Evolutionary conservation across 2,329 filamentous ascomycete genomes (phyloP), one percentile per base, ranked within the genome.

Genomic region (Colletotrichum sp.): DNA sequence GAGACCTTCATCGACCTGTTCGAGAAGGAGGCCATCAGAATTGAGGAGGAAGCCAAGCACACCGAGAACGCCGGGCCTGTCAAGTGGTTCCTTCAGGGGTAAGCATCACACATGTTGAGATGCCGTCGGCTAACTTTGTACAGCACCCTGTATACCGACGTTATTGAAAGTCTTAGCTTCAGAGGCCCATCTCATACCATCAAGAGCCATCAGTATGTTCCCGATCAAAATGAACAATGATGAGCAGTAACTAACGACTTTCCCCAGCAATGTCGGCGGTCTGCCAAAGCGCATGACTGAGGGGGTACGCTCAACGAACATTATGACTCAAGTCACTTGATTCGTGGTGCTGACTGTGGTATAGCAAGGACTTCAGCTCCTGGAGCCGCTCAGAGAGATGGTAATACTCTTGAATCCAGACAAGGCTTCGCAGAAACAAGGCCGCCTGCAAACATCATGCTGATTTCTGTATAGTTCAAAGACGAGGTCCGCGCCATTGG

Each of bases 1-100:
- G 43, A 52, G 36, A 30, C 28, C 78, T 75, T 82, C 67, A 85
- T 86, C 78, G 87, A 85, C 15, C 58, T 77, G 1, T 77, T 78
- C 24, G 64, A 77, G 48, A 88, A 93, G 75, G 93, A 96, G 83
- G 96, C 94, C 3, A 80, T 86, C 77, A 77, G 79, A 79, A 96
- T 98, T 64, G 94, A 95, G 78, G 91, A 91, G 71, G 92, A 89
- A 32, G 94, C 94, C 0, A 91, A 92, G 77, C 88, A 93, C 81
- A 93, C 93, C 1, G 84, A 89, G 2, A 88, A 90, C 70, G 92
- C 92, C n/a, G 95, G 94, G 38, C 93, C 94, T 80, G 94, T 98
- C 52, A 92, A 95, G 80, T 98, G 92, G 90, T 94, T 98, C 82
- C 89, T 98, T 12, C 96, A 74, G 38, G 95, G 96, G 21, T 52